These are phyloP conservation scores for Curvularia spicifera DNA, from an alignment of 2,329 filamentous ascomycete species.

Conservation along the genomic window DNA sequence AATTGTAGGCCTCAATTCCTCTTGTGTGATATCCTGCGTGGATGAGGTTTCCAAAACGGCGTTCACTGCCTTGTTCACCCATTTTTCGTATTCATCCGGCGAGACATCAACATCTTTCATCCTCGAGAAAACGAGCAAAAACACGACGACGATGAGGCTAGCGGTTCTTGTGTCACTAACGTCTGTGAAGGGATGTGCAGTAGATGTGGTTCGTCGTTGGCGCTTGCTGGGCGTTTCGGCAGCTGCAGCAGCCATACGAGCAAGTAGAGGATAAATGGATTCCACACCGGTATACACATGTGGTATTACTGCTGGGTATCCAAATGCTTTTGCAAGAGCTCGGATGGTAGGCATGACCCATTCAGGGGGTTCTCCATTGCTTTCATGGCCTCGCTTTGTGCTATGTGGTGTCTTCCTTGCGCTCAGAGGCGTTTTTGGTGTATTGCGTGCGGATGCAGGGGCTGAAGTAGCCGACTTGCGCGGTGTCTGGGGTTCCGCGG, in stretches of 20 bases:
- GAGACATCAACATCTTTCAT: slow-evolving; percentile 41
- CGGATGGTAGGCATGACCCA: slow-evolving; percentile 76
- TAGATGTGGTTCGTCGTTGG: slow-evolving; percentile 53
- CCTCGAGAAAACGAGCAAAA: slow-evolving; percentile 64
- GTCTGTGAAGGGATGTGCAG: slow-evolving; percentile 11
- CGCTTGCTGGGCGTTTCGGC: slow-evolving; percentile 53
- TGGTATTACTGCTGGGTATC: slow-evolving; percentile 67
- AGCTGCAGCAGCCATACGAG: slow-evolving; percentile 36
- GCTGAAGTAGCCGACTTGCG: slow-evolving; percentile 37
- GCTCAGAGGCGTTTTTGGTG: slow-evolving; percentile 36
- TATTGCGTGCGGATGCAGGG: slow-evolving; percentile 31
- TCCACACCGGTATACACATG: slow-evolving; percentile 77
- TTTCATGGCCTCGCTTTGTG: slow-evolving; percentile 21
- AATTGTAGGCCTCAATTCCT: slow-evolving; percentile 50
- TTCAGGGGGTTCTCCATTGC: slow-evolving; percentile 33
- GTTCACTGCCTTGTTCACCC: slow-evolving; percentile 56
- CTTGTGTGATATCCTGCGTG: slow-evolving; percentile 56
- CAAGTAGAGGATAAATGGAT: slow-evolving; percentile 56
- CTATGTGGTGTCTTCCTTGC: slow-evolving; percentile 33
- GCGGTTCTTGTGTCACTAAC: slow-evolving; percentile 31
- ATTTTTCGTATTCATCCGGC: slow-evolving; percentile 42
- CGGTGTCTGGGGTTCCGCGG: slow-evolving; percentile 40
- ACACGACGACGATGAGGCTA: slow-evolving; percentile 65
- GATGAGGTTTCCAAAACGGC: slow-evolving; percentile 57
- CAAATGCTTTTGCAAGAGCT: slow-evolving; percentile 67